phyloP scores from a whole-genome alignment of 2,329 filamentous ascomycete genomes.

The Fusarium sp. region DNA sequence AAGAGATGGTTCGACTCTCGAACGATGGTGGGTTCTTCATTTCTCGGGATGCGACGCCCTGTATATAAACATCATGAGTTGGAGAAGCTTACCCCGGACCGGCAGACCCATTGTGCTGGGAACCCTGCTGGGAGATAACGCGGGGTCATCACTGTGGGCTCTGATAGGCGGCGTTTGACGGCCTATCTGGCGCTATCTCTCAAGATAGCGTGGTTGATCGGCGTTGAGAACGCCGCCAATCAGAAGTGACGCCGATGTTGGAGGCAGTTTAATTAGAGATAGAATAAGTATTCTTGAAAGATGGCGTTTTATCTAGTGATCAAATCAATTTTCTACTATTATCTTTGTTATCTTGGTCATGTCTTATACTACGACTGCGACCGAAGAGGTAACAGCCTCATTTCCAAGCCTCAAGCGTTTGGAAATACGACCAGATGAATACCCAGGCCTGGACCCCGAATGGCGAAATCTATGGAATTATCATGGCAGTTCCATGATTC shows the following conservation, averaged over 20 bases:
- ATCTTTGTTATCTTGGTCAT: background rate
- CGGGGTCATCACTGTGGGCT: background rate
- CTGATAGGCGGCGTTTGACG: background rate
- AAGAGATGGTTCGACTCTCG: background rate
- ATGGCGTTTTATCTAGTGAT: too few species aligned
- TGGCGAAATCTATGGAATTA: background rate
- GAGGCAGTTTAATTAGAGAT: background rate
- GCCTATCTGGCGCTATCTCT: slow-evolving; percentile 1
- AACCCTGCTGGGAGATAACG: background rate
- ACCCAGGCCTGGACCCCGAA: background rate
- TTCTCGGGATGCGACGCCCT: background rate
- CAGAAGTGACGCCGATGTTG: background rate
- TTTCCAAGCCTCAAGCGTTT: background rate
- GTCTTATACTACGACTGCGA: background rate
- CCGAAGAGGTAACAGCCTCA: background rate
- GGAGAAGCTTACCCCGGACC: background rate
- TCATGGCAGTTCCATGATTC: background rate
- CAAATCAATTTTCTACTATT: too few species aligned
- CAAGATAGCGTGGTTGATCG: background rate
- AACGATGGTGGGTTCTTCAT: background rate
- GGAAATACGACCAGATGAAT: background rate
- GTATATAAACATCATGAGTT: background rate
- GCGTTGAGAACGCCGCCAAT: slow-evolving; percentile 5
- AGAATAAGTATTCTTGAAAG: background rate
- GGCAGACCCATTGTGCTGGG: background rate